Evolutionary conservation across 2,329 filamentous ascomycete species (phyloP).

Genomic region (Magnaporthiopsis poae): DNA sequence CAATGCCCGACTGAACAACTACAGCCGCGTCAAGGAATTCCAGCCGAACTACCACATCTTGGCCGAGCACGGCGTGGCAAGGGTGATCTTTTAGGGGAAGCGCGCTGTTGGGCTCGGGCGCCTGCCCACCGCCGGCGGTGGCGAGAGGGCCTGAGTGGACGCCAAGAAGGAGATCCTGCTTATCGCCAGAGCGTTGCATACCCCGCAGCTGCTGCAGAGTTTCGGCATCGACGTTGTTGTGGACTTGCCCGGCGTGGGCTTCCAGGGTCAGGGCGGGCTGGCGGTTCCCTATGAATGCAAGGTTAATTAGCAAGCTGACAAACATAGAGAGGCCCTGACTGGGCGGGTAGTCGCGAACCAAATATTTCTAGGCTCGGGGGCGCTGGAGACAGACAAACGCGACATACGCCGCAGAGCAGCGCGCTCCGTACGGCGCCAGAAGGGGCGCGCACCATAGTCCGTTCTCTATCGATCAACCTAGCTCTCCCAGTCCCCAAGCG

Average conservation of each 20-base stretch:
- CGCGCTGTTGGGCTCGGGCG: conserved; percentile 51
- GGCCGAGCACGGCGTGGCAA: conserved; percentile 29
- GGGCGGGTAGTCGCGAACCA: conserved; percentile 15
- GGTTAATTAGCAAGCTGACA: too few relatives aligned
- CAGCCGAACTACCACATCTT: conserved; percentile 29
- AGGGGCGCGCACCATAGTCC: conserved; percentile 22
- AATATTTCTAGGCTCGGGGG: conserved; percentile 19
- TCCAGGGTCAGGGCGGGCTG: conserved; percentile 29
- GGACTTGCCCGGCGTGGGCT: conserved; percentile 39
- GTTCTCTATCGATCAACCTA: conserved; percentile 20
- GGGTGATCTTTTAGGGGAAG: conserved; percentile 43
- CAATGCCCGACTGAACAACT: conserved; percentile 31
- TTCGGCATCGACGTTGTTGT: conserved; percentile 31
- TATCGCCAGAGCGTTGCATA: conserved; percentile 30
- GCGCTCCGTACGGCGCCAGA: conserved; percentile 21
- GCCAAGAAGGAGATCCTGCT: conserved; percentile 30
- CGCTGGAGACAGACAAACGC: conserved; percentile 22
- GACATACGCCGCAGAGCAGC: conserved; percentile 24
- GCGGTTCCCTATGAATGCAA: too few relatives aligned
- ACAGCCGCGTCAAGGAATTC: conserved; percentile 23
- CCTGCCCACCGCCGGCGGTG: conserved; percentile 28
- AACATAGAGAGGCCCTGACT: background rate
- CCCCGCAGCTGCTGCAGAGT: conserved; percentile 33
- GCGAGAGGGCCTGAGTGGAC: conserved; percentile 8
- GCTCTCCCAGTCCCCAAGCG: conserved; percentile 21